Base-by-base conservation (phyloP, 495 filamentous ascomycete genomes). In the Trichoderma orchidacearum region DNA sequence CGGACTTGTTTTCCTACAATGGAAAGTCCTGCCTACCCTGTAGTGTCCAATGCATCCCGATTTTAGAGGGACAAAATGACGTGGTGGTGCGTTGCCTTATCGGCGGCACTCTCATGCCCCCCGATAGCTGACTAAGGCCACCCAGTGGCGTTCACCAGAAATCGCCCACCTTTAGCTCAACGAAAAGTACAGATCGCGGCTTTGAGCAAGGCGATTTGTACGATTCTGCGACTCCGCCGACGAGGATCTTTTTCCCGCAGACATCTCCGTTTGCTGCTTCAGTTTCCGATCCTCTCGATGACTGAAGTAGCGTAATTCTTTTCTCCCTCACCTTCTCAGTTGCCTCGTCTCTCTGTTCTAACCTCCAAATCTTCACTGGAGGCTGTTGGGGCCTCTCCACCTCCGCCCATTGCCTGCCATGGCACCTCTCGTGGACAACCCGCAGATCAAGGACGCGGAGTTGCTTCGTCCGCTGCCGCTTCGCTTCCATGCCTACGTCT, bases 401-500 rank as follows among this genome's bases (percentile, higher is more conserved):
- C 13, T 25, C 41, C 36, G 17, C 50, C 23, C 21, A n/a, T 28
- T 53, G 51, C 51, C 51, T 45, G 41, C 36, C 25, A 59, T 61
- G 56, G 52, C 68, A 64, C 58, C 82, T 15, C 87, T 99, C 69
- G 89, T 96, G 60, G 86, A 94, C 68, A 89, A 90, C 64, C 70
- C 85, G 64, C 89, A 95, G 77, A 95, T 99, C 68, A 79, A 85
- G 72, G 78, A 83, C 63, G 85, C 94, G 57, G 86, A 88, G 58
- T 78, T 99, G 56, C 87, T 96, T 66, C 88, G 86, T 66, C 92
- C 94, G 58, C 80, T 96, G 53, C 87, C 94, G 38, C 66, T 83
- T 53, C 81, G 83, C 58, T 72, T 90, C 32, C 93, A 96, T 71
- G 72, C 86, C 59, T 97, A 99, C 68, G 69, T 95, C 61, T 93